Evolutionary conservation across 1,284 basidiomycete genomes (phyloP).

Genomic region (Baeospora myosura): DNA sequence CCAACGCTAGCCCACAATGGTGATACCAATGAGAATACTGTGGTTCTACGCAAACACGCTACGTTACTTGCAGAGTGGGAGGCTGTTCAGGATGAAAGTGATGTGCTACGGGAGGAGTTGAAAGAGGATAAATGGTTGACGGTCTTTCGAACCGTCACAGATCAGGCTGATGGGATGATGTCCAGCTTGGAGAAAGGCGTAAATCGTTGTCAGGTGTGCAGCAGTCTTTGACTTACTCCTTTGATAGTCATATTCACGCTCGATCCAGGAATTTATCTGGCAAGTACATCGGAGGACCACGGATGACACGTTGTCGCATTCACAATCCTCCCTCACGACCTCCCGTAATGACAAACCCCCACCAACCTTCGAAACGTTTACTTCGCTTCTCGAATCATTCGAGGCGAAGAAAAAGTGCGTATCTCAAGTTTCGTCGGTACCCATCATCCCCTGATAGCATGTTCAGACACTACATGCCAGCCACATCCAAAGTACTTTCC

Average conservation of each 20-base stretch:
- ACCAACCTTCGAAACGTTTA: slow-evolving; percentile 55
- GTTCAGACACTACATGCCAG: slow-evolving; percentile 83
- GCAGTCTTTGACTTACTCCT: slow-evolving; percentile 4
- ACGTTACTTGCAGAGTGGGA: slow-evolving; percentile 72
- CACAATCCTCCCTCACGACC: slow-evolving; percentile 37
- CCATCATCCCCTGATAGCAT: slow-evolving; percentile 10
- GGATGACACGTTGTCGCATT: slow-evolving; percentile 37
- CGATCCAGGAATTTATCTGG: slow-evolving; percentile 69
- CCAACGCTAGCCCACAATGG: slow-evolving; percentile 37
- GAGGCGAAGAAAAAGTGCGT: slow-evolving; percentile 80
- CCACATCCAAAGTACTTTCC: slow-evolving; percentile 85
- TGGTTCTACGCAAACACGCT: slow-evolving; percentile 64
- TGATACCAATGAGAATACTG: slow-evolving; percentile 38
- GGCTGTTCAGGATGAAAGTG: slow-evolving; percentile 71
- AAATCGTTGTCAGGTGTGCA: slow-evolving; percentile 68
- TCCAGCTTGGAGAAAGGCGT: slow-evolving; percentile 87
- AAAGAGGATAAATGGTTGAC: slow-evolving; percentile 95
- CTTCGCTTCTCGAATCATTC: slow-evolving; percentile 61
- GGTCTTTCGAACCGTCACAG: slow-evolving; percentile 87
- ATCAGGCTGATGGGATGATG: slow-evolving; percentile 97
- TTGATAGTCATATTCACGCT: neutral
- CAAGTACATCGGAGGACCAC: slow-evolving; percentile 56
- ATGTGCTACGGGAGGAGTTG: slow-evolving; percentile 79
- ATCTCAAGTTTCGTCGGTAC: slow-evolving; percentile 6
- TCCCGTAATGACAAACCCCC: slow-evolving; percentile 45